Conservation (phyloP, 306 rosid genomes). For the Ziziphus jujuba region DNA sequence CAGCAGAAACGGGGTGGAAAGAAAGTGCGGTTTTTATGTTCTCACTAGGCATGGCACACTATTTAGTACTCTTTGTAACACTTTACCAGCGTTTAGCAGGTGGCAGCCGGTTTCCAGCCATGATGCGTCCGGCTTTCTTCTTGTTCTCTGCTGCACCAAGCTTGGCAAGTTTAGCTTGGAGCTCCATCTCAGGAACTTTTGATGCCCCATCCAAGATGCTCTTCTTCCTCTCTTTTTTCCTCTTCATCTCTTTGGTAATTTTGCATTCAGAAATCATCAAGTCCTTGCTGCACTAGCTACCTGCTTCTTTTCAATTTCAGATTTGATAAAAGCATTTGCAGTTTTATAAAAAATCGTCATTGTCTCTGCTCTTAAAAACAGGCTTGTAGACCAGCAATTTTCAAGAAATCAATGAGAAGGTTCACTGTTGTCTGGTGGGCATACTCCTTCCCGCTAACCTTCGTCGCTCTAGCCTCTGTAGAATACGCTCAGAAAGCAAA, state of each 20-base stretch:
- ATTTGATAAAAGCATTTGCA: neutral
- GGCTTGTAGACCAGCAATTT: slow-evolving; percentile 50
- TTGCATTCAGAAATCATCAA: neutral
- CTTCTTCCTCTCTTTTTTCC: slow-evolving; percentile 55
- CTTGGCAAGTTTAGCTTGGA: slow-evolving; percentile 59
- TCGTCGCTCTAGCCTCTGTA: slow-evolving; percentile 43
- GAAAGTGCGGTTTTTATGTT: slow-evolving; percentile 46
- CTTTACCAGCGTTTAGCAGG: slow-evolving; percentile 42
- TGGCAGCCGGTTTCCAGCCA: slow-evolving; percentile 35
- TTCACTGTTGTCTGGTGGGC: slow-evolving; percentile 49
- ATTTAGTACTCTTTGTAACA: slow-evolving; percentile 45
- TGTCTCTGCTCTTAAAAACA: slow-evolving; percentile 6
- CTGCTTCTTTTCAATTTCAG: neutral
- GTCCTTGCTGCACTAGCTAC: too few species aligned
- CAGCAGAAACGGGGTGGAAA: slow-evolving; percentile 49
- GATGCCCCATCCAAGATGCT: slow-evolving; percentile 49
- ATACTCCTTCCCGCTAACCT: slow-evolving; percentile 48
- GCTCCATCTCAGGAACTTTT: slow-evolving; percentile 40
- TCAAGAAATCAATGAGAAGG: slow-evolving; percentile 53
- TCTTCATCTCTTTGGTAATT: slow-evolving; percentile 47
- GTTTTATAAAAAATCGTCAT: neutral
- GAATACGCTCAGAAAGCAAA: slow-evolving; percentile 44
- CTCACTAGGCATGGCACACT: slow-evolving; percentile 42
- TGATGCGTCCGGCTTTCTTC: slow-evolving; percentile 43
- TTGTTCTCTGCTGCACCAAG: slow-evolving; percentile 57